A percentile compares a stretch with the other conserved stretches of the same genome.
Conservation (phyloP, 148 eudicot genomes). For the Spergularia bocconei region DNA sequence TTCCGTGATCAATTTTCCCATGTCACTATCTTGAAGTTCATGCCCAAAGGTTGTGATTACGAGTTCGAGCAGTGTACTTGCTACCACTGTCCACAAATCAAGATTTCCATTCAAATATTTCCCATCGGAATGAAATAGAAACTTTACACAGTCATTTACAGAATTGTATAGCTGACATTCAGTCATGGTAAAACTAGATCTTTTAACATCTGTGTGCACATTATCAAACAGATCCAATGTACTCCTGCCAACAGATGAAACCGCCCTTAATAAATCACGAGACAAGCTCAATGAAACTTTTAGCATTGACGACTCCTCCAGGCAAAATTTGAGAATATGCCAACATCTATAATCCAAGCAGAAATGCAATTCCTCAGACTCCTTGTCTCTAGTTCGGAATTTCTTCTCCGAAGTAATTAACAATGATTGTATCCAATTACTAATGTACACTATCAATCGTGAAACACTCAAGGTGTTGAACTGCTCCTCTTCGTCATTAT, state of each 20-base stretch:
- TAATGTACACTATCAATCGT: slow-evolving; percentile 45
- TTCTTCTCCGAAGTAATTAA: slow-evolving; percentile 68
- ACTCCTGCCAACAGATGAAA: slow-evolving; percentile 51
- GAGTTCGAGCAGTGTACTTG: slow-evolving; percentile 54
- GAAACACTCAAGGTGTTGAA: slow-evolving; percentile 49
- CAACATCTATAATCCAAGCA: slow-evolving; percentile 79
- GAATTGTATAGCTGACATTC: slow-evolving; percentile 37
- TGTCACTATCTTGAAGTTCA: slow-evolving; percentile 36
- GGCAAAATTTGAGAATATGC: slow-evolving; percentile 72
- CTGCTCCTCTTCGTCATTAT: slow-evolving; percentile 27
- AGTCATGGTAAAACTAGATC: slow-evolving; percentile 21
- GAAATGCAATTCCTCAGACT: slow-evolving; percentile 38
- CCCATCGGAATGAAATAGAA: slow-evolving; percentile 57
- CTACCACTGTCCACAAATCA: slow-evolving; percentile 62
- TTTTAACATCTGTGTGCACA: slow-evolving; percentile 19
- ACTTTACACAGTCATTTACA: slow-evolving; percentile 50
- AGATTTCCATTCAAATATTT: slow-evolving; percentile 65
- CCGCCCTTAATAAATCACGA: slow-evolving; percentile 63
- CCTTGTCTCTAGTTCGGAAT: slow-evolving; percentile 39
- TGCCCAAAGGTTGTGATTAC: slow-evolving; percentile 34
- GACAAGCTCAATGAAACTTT: slow-evolving; percentile 47
- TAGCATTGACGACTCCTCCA: slow-evolving; percentile 58
- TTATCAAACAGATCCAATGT: slow-evolving; percentile 28
- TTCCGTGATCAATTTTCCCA: slow-evolving; percentile 38
- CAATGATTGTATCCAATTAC: slow-evolving; percentile 69